Evolutionary conservation across 31 red algal genomes (phyloP), one percentile per base, ranked within the genome.

Genomic region (Endocladia muricata): DNA sequence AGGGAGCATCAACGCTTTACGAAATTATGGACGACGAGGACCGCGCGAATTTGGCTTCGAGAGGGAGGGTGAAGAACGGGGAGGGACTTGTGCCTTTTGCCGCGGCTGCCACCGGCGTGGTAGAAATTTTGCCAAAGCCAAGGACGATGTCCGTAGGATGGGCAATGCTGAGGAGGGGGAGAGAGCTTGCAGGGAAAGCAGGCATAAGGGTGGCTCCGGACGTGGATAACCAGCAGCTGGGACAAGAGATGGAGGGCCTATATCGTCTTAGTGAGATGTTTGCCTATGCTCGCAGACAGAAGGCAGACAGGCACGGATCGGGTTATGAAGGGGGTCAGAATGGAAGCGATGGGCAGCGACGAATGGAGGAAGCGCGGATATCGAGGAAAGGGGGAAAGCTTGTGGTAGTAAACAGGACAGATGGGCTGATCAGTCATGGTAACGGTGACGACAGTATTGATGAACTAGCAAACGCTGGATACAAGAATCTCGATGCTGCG

Each of bases 11-110:
- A 49, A 8, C 44, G 44, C 44, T 19, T 8, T 49, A 58, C 61
- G 0, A 67, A 3, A 28, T 67, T 19, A 67, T 67, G 61, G 61
- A 67, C 33, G 19, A 67, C 8, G 19, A 67, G 39, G 61, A 67
- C 33, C 61, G 61, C 21, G 61, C 33, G 6, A 26, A 67, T 3
- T 19, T 4, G 5, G 21, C n/a, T 21, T 34, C 39, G 6, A 29
- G 19, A 4, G 25, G 7, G 33, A 26, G 61, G 34, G 4, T 19
- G 34, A 23, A 35, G 25, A 35, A 6, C 25, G 19, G 61, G 26
- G 33, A 6, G 19, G 3, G 30, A 8, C 21, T 67, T 26, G 28
- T 3, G 19, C 61, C 61, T 32, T 67, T 67, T 36, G 61, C 3
- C 19, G 61, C 39, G 3, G 61, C 61, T 32, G 23, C 28, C 5